Percentiles rank a stretch among this genome's conserved stretches.
Conservation (phyloP, 495 filamentous ascomycete genomes). For the Talaromyces liani region DNA sequence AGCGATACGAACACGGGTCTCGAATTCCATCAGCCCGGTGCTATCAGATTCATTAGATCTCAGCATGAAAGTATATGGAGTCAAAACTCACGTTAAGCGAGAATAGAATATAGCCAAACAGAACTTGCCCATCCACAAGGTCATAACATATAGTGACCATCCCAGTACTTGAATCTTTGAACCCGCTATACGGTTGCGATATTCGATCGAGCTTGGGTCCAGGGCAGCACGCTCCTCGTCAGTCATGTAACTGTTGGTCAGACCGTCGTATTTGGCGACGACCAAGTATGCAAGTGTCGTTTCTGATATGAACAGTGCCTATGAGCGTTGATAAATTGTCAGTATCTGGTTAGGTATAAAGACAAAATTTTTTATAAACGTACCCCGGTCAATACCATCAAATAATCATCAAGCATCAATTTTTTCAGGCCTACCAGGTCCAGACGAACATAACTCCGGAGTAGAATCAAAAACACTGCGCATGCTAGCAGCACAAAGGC, state of each 20-base stretch:
- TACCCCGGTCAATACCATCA: slow-evolving; percentile 43
- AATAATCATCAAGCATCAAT: slow-evolving; percentile 48
- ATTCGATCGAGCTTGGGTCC: slow-evolving; percentile 32
- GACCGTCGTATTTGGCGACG: slow-evolving; percentile 27
- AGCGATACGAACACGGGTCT: slow-evolving; percentile 33
- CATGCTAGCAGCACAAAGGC: slow-evolving; percentile 40
- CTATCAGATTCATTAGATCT: slow-evolving; percentile 10
- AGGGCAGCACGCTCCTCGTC: slow-evolving; percentile 31
- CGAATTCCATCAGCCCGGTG: slow-evolving; percentile 33
- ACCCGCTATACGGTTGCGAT: slow-evolving; percentile 24
- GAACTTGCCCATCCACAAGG: slow-evolving; percentile 46
- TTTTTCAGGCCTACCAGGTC: slow-evolving; percentile 34
- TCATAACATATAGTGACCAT: slow-evolving; percentile 43
- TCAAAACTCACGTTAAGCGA: slow-evolving; percentile 38
- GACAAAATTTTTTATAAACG: slow-evolving; percentile 21
- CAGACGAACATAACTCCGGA: slow-evolving; percentile 39
- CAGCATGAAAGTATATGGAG: no score
- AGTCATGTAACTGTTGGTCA: slow-evolving; percentile 48
- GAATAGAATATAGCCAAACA: slow-evolving; percentile 44
- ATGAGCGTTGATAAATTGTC: not conserved
- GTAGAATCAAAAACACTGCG: slow-evolving; percentile 32
- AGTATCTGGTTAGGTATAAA: slow-evolving; percentile 10
- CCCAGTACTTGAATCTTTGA: slow-evolving; percentile 35
- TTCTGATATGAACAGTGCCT: slow-evolving; percentile 23
- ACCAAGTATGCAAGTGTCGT: slow-evolving; percentile 29